Conservation (phyloP, 2,329 filamentous ascomycete genomes). For the Fusarium newnesense region DNA sequence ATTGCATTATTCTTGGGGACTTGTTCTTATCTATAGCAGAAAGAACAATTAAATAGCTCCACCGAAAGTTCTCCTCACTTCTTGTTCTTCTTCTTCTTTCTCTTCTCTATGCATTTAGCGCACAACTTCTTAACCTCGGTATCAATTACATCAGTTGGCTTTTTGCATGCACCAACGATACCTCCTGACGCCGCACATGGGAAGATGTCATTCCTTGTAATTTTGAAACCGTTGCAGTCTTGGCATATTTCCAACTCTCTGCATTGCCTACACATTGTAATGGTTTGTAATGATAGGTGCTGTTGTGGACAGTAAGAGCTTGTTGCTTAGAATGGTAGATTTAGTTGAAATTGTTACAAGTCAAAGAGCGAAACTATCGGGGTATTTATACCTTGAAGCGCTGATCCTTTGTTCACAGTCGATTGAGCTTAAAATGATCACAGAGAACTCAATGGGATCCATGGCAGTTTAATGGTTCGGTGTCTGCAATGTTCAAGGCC, state of each 20-base stretch:
- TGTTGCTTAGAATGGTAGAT: background rate
- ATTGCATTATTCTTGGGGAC: fast-evolving
- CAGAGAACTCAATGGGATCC: no score
- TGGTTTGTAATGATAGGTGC: fast-evolving
- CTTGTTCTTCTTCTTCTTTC: background rate
- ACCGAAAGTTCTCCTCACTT: background rate
- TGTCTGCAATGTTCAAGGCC: no score
- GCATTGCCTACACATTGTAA: background rate
- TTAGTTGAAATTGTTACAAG: fast-evolving
- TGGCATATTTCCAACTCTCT: fast-evolving
- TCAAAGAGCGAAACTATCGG: fast-evolving
- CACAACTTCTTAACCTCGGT: background rate
- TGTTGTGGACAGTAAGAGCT: no score
- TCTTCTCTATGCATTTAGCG: background rate
- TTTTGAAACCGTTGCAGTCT: background rate
- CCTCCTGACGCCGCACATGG: background rate
- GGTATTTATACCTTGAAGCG: background rate
- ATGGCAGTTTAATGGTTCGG: no score
- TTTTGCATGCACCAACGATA: background rate
- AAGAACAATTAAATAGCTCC: fast-evolving
- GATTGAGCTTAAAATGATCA: no score
- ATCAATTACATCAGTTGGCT: background rate
- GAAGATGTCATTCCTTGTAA: background rate
- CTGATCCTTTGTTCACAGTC: background rate
- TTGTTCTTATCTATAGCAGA: background rate